Base-by-base conservation (phyloP, 2,329 filamentous ascomycete genomes). In the Pseudodiploospora longispora region DNA sequence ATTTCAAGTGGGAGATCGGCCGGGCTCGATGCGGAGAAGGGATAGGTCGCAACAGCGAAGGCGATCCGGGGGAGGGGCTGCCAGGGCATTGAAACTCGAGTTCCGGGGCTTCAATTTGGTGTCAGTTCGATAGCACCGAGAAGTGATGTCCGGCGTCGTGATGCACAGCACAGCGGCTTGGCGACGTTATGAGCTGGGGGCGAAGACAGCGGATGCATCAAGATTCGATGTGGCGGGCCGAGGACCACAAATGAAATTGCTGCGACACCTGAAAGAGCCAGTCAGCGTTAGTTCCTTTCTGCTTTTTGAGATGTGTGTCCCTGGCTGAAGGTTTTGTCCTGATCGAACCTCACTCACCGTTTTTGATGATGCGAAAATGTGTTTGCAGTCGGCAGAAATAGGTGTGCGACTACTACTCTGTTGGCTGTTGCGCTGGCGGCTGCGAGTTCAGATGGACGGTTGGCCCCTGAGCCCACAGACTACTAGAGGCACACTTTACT, bases 1-100 rank as follows among this genome's bases (percentile, higher is more conserved):
- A 98, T 87, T 67, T 98, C 90, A 62, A 98, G 83, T 7, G 94
- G 93, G 19, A 98, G 82, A 67, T 98, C 93, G 63, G 89, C 87
- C 43, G 89, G 81, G 52, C 83, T 83, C 48, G 86, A 83, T 48
- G 93, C 87, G 56, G 85, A 77, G 69, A 98, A 98, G 33, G 93
- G 93, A 65, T 90, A 95, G 54, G 84, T 90, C 73, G 91, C 93
- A 66, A 98, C 87, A 57, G 91, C 94, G 74, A 97, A 98, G 62
- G 90, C 93, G 72, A 98, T 96, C 59, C 88, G 87, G 67, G 90
- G 87, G 66, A 98, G 79, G 60, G 93, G 91, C 78, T 87, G 83
- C 93, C 93, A 98, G 78, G 90, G 87, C 90, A 95, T 95, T 68
- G 69, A 59, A 57, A 47, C 51, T 52, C 53, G 42, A 45, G 49